Conservation (phyloP, 441 rosid species). For the Populus tomentosa region DNA sequence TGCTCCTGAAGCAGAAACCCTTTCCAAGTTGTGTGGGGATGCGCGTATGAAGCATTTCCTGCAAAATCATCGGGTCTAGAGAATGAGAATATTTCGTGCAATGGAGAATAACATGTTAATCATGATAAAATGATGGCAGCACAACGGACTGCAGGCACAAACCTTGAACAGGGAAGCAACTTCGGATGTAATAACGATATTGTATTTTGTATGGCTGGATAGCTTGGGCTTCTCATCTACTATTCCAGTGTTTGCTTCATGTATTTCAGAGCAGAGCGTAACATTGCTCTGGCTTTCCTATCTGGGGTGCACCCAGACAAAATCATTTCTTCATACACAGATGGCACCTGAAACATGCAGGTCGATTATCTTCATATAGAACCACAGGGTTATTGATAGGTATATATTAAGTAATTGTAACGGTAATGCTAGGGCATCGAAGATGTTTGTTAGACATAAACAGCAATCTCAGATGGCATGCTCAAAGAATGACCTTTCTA, state of each 20-base stretch:
- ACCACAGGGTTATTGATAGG: neutral
- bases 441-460: neutral
- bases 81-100: neutral
- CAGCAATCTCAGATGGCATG: neutral
- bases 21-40: conserved; percentile 1
- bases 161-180: conserved; percentile 21
- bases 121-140: neutral
- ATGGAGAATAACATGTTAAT: neutral
- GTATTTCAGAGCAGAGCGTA: conserved; percentile 88
- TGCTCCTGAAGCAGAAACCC: neutral
- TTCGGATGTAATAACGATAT: neutral
- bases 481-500: neutral
- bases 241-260: conserved; percentile 68
- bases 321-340: conserved; percentile 91
- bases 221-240: conserved; percentile 17
- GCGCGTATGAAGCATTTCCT: conserved; percentile 11
- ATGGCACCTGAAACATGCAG: conserved; percentile 62
- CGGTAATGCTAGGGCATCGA: neutral
- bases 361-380: neutral
- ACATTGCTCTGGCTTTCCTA: conserved; percentile 90
- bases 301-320: conserved; percentile 84
- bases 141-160: conserved; percentile 11
- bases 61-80: conserved; percentile 8
- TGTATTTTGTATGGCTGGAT: conserved; percentile 10
- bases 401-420: neutral